A percentile compares a stretch with the other conserved stretches of the same genome.
Conservation (phyloP, 768 basidiomycete species). For the Roridomyces roridus region DNA sequence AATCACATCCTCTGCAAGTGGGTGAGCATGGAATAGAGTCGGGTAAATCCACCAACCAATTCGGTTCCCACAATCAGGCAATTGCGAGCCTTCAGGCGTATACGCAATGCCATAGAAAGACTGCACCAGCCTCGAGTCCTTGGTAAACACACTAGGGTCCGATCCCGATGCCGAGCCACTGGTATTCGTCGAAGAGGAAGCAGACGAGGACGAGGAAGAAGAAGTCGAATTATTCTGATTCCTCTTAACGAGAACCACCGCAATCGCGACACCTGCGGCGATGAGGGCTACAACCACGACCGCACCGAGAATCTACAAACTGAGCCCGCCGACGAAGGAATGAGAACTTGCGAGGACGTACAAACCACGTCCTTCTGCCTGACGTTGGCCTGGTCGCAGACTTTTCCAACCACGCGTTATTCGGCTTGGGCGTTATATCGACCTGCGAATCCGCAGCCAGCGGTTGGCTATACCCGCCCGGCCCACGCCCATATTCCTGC, state of each 20-base stretch:
- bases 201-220: constrained; percentile 11
- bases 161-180: constrained; percentile 3
- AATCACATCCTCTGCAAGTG: constrained; percentile 62
- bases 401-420: constrained; percentile 9
- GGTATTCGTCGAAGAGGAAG: constrained; percentile 8
- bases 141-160: constrained; percentile 78
- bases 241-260: constrained; percentile 58
- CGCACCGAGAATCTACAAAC: constrained; percentile 53
- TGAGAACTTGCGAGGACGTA: not conserved
- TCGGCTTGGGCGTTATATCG: not conserved
- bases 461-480: not conserved
- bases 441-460: constrained; percentile 5
- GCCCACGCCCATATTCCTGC: too few species aligned
- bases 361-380: constrained; percentile 2
- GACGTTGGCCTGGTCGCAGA: not conserved
- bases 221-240: constrained; percentile 33
- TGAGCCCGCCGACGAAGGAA: not conserved
- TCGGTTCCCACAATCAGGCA: constrained; percentile 70
- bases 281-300: constrained; percentile 46
- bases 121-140: constrained; percentile 70
- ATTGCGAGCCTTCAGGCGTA: constrained; percentile 76
- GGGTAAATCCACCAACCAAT: constrained; percentile 38
- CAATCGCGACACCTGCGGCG: constrained; percentile 59
- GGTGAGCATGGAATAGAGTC: too few species aligned
- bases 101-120: constrained; percentile 90